phyloP scores from a whole-genome alignment of 352 stramenopile species.

The Phytophthora chlamydospora region DNA sequence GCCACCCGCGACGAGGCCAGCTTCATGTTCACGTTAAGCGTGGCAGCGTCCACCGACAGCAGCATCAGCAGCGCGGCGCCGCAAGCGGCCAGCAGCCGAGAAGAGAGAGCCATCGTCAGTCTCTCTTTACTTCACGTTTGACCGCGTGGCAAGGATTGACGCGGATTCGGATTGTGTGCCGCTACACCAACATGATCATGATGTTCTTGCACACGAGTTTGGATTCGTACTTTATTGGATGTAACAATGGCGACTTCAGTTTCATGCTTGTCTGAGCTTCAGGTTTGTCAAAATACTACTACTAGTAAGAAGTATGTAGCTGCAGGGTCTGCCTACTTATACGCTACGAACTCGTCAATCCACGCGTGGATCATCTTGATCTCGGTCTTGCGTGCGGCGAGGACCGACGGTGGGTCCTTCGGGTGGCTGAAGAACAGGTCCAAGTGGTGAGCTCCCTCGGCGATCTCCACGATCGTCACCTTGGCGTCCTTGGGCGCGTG shows the following conservation, averaged over 20 bases:
- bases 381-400: constrained; percentile 72
- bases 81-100: constrained; percentile 30
- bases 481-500: constrained; percentile 55
- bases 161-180: no score
- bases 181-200: no score
- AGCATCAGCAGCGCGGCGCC: constrained; percentile 36
- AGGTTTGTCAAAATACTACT: constrained; percentile 6
- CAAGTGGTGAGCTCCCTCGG: constrained; percentile 88
- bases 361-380: constrained; percentile 83
- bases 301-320: no score
- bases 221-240: not conserved
- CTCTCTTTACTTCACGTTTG: constrained; percentile 27
- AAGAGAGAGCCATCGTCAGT: constrained; percentile 32
- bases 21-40: constrained; percentile 48
- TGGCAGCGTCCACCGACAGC: constrained; percentile 30
- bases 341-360: constrained; percentile 75
- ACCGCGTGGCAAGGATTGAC: constrained; percentile 30
- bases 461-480: constrained; percentile 71
- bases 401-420: constrained; percentile 85
- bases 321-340: constrained; percentile 26
- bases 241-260: no score
- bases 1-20: constrained; percentile 54
- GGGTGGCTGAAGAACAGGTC: constrained; percentile 93
- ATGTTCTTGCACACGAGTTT: not conserved
- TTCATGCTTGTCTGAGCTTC: no score